Conservation (phyloP, 345 rosid genomes). For the Laguncularia racemosa region DNA sequence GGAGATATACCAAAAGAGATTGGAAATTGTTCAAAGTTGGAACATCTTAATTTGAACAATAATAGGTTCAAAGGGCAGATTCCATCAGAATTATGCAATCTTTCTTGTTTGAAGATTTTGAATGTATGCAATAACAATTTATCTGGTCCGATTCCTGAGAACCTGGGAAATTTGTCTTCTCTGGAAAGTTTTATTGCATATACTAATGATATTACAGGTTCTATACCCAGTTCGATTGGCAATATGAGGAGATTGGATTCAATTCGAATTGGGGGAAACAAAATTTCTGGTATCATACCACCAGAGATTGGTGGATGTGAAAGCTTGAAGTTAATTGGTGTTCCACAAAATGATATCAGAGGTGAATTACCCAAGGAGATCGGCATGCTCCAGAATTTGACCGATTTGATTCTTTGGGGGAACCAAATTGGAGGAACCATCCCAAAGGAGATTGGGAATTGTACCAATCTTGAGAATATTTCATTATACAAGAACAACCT, state of each 20-base stretch:
- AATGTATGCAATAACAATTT: constrained; percentile 74
- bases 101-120: constrained; percentile 34
- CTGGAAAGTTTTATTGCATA: constrained; percentile 65
- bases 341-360: constrained; percentile 68
- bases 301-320: constrained; percentile 61
- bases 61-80: constrained; percentile 57
- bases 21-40: constrained; percentile 53
- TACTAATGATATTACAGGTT: constrained; percentile 70
- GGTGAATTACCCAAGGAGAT: constrained; percentile 73
- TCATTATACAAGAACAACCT: constrained; percentile 72
- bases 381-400: constrained; percentile 59
- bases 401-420: constrained; percentile 62
- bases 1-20: constrained; percentile 68
- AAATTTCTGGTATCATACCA: constrained; percentile 69
- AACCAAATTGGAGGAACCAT: constrained; percentile 59
- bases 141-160: constrained; percentile 65
- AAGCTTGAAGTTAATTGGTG: constrained; percentile 62
- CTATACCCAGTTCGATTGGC: constrained; percentile 74
- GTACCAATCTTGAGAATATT: constrained; percentile 47
- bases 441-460: constrained; percentile 73
- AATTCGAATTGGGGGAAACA: constrained; percentile 74
- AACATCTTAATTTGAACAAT: constrained; percentile 45
- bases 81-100: constrained; percentile 46
- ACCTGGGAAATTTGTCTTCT: constrained; percentile 53
- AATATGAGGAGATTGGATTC: constrained; percentile 43